These are phyloP conservation scores for Trametes sanguinea DNA, from an alignment of 768 basidiomycete genomes.

Conservation along the genomic window DNA sequence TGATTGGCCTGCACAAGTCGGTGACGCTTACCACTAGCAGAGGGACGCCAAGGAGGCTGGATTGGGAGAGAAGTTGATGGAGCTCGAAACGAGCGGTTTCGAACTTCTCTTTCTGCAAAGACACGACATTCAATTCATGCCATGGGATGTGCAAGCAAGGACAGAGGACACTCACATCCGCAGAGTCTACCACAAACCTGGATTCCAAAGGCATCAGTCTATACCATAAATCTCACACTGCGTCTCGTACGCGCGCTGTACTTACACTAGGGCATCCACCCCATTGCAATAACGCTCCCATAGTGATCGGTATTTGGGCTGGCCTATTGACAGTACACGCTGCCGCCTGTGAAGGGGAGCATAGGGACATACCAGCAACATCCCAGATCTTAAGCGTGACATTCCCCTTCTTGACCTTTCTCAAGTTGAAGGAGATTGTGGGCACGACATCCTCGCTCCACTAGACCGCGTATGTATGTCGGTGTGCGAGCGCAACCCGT, in stretches of 20 bases:
- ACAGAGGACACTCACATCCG: slow-evolving; percentile 59
- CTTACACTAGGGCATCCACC: slow-evolving; percentile 89
- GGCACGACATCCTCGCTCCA: slow-evolving; percentile 98
- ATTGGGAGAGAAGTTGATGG: slow-evolving; percentile 72
- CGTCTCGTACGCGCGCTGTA: neutral
- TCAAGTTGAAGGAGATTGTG: slow-evolving; percentile 90
- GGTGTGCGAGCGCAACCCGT: neutral
- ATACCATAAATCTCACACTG: too few relatives aligned
- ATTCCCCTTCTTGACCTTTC: slow-evolving; percentile 86
- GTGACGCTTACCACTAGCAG: slow-evolving; percentile 71
- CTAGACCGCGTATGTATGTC: slow-evolving; percentile 37
- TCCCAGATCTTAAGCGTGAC: slow-evolving; percentile 95
- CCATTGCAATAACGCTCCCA: slow-evolving; percentile 95
- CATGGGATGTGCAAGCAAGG: neutral
- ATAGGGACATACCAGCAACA: slow-evolving; percentile 67
- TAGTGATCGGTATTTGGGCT: slow-evolving; percentile 93
- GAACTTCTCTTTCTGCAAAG: slow-evolving; percentile 70
- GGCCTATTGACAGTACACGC: slow-evolving; percentile 50
- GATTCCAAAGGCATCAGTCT: too few relatives aligned
- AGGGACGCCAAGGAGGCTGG: slow-evolving; percentile 69
- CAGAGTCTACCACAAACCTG: slow-evolving; percentile 92
- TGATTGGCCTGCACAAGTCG: neutral
- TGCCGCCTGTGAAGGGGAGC: neutral
- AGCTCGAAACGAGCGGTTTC: slow-evolving; percentile 83
- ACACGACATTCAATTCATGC: slow-evolving; percentile 2